A percentile compares a stretch with the other conserved stretches of the same genome.
Evolutionary conservation across 1,284 basidiomycete species (phyloP).

Genomic region (Ceratobasidium sp.): DNA sequence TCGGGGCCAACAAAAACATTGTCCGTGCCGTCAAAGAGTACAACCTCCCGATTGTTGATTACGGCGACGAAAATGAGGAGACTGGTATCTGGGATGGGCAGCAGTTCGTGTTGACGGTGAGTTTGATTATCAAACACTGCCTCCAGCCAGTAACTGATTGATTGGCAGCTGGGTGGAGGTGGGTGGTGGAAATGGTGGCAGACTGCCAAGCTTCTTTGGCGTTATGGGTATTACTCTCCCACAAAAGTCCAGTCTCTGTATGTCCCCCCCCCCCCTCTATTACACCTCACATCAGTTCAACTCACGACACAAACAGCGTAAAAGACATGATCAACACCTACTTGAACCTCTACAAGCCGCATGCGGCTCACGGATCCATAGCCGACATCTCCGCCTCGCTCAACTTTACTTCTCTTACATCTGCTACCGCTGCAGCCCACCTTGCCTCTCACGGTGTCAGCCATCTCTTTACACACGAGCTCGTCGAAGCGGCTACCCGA

Average conservation of each 20-base stretch:
- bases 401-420: slow-evolving; percentile 67
- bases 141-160: slow-evolving; percentile 18
- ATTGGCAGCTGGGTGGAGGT: slow-evolving; percentile 65
- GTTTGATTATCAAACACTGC: slow-evolving; percentile 53
- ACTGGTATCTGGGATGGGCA: slow-evolving; percentile 89
- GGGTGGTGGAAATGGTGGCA: slow-evolving; percentile 73
- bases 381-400: slow-evolving; percentile 67
- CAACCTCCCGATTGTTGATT: slow-evolving; percentile 72
- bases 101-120: slow-evolving; percentile 74
- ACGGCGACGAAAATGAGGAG: slow-evolving; percentile 66
- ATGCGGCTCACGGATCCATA: slow-evolving; percentile 59
- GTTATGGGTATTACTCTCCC: slow-evolving; percentile 85
- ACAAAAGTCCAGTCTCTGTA: slow-evolving; percentile 71
- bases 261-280: too few species aligned
- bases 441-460: slow-evolving; percentile 70
- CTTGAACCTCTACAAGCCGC: slow-evolving; percentile 16
- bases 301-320: slow-evolving; percentile 63
- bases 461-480: slow-evolving; percentile 76
- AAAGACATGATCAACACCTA: slow-evolving; percentile 66
- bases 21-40: slow-evolving; percentile 86
- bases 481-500: slow-evolving; percentile 86
- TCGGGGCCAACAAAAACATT: slow-evolving; percentile 83
- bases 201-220: slow-evolving; percentile 77
- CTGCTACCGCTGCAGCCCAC: slow-evolving; percentile 72
- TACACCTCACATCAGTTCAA: not conserved